phyloP scores from a whole-genome alignment of 176 grass and related monocot genomes.

The Elaeis guineensis region DNA sequence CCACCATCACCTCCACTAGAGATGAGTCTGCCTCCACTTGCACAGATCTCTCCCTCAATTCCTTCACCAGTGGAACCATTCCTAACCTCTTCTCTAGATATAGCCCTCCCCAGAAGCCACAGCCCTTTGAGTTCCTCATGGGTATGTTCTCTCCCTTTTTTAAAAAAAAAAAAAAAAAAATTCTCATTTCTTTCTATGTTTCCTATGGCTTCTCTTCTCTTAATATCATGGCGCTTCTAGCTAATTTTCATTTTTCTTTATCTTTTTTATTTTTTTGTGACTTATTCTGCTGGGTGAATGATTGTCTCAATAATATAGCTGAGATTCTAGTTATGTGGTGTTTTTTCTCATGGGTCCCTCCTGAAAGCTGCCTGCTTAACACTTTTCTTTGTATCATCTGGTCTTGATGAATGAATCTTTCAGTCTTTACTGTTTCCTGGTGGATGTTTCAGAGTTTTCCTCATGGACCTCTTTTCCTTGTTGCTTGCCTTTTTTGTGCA shows the following conservation, averaged over 20 bases:
- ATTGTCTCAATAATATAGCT: too few relatives aligned
- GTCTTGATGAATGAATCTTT: too few relatives aligned
- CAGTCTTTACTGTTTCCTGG: too few relatives aligned
- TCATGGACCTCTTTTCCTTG: too few relatives aligned
- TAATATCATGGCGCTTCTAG: neutral
- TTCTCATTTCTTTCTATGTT: neutral
- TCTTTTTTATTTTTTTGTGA: neutral
- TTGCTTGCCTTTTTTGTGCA: neutral
- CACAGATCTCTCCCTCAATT: conserved; percentile 12
- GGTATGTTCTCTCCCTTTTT: neutral
- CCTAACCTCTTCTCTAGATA: neutral
- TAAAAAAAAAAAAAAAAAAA: too few relatives aligned
- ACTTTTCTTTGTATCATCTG: too few relatives aligned
- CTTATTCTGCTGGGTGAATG: neutral
- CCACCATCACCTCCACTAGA: conserved; percentile 1
- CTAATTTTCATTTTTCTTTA: neutral
- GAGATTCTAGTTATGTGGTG: too few relatives aligned
- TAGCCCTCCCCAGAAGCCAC: neutral
- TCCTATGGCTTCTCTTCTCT: neutral
- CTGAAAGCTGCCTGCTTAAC: too few relatives aligned
- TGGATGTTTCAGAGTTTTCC: too few relatives aligned
- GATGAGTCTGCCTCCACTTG: conserved; percentile 18
- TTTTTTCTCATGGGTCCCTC: too few relatives aligned
- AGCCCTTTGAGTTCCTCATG: neutral
- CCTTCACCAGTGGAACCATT: neutral